Conservation (phyloP, 805 yeast genomes). For the Candida boleticola region DNA sequence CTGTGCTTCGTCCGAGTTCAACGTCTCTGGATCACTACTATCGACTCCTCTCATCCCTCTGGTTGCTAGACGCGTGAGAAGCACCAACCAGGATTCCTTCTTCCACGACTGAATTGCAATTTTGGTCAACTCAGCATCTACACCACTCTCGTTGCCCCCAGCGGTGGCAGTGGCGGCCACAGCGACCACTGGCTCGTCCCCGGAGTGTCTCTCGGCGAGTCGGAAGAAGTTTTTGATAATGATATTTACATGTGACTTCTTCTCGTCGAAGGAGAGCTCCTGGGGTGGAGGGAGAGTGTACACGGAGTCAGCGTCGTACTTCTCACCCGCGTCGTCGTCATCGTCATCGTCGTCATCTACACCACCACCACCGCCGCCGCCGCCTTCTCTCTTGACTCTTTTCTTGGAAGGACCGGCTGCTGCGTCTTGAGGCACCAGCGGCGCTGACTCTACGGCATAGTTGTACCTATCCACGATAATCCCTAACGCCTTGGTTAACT, state of each 20-base stretch:
- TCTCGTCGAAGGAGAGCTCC: constrained; percentile 49
- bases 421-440: neutral
- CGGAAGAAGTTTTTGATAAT: constrained; percentile 60
- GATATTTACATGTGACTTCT: constrained; percentile 53
- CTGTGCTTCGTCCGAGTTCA: constrained; percentile 19
- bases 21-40: neutral
- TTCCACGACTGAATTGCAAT: constrained; percentile 52
- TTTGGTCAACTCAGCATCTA: constrained; percentile 54
- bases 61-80: constrained; percentile 75
- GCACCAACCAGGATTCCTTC: constrained; percentile 70
- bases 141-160: constrained; percentile 25
- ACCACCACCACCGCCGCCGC: constrained; percentile 6
- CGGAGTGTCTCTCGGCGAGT: constrained; percentile 35
- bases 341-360: constrained; percentile 20
- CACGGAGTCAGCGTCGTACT: constrained; percentile 39
- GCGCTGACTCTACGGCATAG: constrained; percentile 22
- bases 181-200: constrained; percentile 15
- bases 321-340: constrained; percentile 31
- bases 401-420: neutral
- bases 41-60: constrained; percentile 58
- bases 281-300: constrained; percentile 60
- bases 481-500: constrained; percentile 64
- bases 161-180: constrained; percentile 12
- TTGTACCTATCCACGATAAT: constrained; percentile 66
- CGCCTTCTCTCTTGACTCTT: constrained; percentile 2